Percentiles rank a stretch among this genome's conserved stretches.
Conservation (phyloP, 2,329 filamentous ascomycete species). For the Knufia fluminis region DNA sequence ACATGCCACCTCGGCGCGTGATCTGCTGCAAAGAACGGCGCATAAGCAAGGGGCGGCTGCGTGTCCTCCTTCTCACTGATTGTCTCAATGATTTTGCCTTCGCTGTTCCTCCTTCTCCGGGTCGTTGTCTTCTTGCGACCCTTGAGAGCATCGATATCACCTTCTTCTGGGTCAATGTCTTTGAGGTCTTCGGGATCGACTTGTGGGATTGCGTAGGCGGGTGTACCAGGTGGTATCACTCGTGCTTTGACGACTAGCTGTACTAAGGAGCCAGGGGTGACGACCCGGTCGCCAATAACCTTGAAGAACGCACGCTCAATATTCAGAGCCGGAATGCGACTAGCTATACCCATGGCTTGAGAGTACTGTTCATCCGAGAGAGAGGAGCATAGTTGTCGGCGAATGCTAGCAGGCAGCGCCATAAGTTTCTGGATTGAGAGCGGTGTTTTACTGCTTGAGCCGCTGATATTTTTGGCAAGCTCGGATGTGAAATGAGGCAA, state of each 20-base stretch:
- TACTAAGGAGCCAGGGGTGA: conserved; percentile 85
- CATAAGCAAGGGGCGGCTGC: conserved; percentile 76
- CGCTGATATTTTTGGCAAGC: conserved; percentile 37
- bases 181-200: conserved; percentile 73
- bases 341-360: conserved; percentile 64
- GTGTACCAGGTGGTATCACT: conserved; percentile 73
- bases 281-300: conserved; percentile 84
- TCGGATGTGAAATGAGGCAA: conserved; percentile 73
- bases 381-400: conserved; percentile 56
- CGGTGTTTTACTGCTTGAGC: conserved; percentile 61
- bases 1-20: conserved; percentile 87
- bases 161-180: conserved; percentile 86
- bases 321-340: conserved; percentile 72
- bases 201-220: conserved; percentile 58
- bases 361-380: conserved; percentile 69
- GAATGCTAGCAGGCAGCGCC: conserved; percentile 65
- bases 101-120: conserved; percentile 53
- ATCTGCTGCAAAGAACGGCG: conserved; percentile 82
- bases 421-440: conserved; percentile 80
- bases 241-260: conserved; percentile 92
- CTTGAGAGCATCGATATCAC: conserved; percentile 76
- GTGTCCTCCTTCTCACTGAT: conserved; percentile 47
- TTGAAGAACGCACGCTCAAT: conserved; percentile 97
- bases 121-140: conserved; percentile 59
- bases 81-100: conserved; percentile 41